Conservation (phyloP, 2,329 filamentous ascomycete species). For the Alternaria ethzedia region DNA sequence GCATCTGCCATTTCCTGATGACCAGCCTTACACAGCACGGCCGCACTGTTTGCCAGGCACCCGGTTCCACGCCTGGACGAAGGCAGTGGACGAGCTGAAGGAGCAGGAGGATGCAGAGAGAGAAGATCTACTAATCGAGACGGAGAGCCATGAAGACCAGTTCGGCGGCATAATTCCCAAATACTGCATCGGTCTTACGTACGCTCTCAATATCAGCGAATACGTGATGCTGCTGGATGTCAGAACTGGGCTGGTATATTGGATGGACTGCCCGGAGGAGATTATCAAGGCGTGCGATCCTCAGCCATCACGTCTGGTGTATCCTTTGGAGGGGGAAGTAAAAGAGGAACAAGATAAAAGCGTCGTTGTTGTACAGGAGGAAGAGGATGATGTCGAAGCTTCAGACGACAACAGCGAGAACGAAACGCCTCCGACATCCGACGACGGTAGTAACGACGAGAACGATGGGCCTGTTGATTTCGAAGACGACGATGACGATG, state of each 20-base stretch:
- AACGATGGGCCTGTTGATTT: not conserved
- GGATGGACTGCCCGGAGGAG: not conserved
- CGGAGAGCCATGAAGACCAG: not conserved
- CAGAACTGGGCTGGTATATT: not conserved
- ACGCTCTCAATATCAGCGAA: not conserved
- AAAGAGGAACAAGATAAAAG: not conserved
- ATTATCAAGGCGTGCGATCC: not conserved
- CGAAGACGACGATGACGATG: not conserved
- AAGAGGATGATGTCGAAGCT: not conserved
- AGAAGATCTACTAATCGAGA: not conserved
- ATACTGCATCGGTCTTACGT: not conserved
- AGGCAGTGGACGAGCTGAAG: not conserved
- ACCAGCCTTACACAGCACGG: not conserved
- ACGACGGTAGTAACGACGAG: not conserved
- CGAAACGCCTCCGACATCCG: not conserved
- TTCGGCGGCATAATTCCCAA: not conserved
- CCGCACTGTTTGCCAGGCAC: not conserved
- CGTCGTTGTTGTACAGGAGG: not conserved
- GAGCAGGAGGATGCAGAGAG: not conserved
- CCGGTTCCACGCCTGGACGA: not conserved
- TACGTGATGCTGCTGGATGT: not conserved
- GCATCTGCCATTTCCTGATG: not conserved
- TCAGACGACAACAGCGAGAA: not conserved
- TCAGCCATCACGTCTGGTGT: not conserved
- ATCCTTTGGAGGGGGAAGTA: not conserved